Evolutionary conservation across 2,329 filamentous ascomycete genomes (phyloP), one percentile per base, ranked within the genome.

Genomic region (Beauveria australis): DNA sequence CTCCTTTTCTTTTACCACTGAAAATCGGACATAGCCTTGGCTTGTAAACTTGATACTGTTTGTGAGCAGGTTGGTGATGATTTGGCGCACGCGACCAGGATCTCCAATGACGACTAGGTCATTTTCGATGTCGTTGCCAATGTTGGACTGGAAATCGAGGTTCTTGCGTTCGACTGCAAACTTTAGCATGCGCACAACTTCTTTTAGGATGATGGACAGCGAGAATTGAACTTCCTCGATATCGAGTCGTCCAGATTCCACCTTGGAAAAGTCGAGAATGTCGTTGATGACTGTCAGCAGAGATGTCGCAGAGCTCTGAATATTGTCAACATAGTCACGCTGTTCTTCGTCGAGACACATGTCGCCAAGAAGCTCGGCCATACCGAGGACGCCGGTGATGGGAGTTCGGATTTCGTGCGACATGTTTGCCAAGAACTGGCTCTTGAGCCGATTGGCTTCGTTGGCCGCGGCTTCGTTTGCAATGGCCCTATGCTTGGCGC

Each of bases 231-330:
- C 88, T 66, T 92, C 88, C 72, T 92, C 89, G 46, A 92, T 87
- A 64, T 92, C 89, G 22, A 92, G 74, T 8, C 87, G 80, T 3
- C 89, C 89, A 9, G 87, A 90, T 70, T 92, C 89, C 1, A 91
- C 87, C 71, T 95, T 95, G 4, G 90, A 94, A 70, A 95, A 92
- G 72, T 95, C 91, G 1, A 96, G 77, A 60, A 95, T 95, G 67
- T 96, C 91, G 68, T 96, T 95, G 73, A 96, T 95, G 46, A 96
- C 88, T 0, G 90, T 93, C 22, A 96, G 78, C 3, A 96, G 76
- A 2, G 89, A 91, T 64, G 93, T 92, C 0, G 88, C 89, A 6
- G 89, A 92, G 56, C 88, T 81, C 67, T 90, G 86, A 7, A 93
- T 90, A 63, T 91, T 91, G 65, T 91, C 87, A 3, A 89, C 86